These are phyloP conservation scores for Calonectria fujianensis DNA, from an alignment of 2,329 filamentous ascomycete genomes.

Conservation along the genomic window DNA sequence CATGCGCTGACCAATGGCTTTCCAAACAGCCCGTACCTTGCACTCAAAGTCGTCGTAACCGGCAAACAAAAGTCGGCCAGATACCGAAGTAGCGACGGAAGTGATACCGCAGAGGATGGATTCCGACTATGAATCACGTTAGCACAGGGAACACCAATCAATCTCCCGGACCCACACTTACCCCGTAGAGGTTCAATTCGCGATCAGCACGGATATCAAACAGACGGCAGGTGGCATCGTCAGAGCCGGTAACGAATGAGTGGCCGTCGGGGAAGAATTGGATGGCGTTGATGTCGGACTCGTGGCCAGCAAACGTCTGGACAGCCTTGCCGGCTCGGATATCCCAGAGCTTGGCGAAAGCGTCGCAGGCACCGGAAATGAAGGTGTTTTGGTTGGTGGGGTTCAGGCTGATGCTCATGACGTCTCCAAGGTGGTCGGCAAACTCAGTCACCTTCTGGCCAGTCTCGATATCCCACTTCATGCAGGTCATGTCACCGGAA, in stretches of 20 bases:
- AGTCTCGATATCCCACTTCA: slow-evolving; percentile 99
- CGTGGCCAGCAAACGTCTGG: slow-evolving; percentile 98
- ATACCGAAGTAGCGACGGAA: slow-evolving; percentile 98
- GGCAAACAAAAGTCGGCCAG: slow-evolving; percentile 94
- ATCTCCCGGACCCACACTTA: slow-evolving; percentile 63
- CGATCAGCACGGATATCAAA: slow-evolving; percentile 98
- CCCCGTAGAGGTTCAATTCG: slow-evolving; percentile 81
- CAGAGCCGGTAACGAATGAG: slow-evolving; percentile 97
- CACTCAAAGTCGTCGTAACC: slow-evolving; percentile 99
- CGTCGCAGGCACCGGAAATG: slow-evolving; percentile 98
- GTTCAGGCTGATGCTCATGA: slow-evolving; percentile 99
- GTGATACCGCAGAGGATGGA: slow-evolving; percentile 98
- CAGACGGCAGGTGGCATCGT: slow-evolving; percentile 96
- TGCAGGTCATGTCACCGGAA: slow-evolving; percentile 99
- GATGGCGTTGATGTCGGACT: slow-evolving; percentile 99
- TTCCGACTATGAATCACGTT: slow-evolving; percentile 80
- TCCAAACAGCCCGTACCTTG: slow-evolving; percentile 80
- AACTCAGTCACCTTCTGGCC: slow-evolving; percentile 98
- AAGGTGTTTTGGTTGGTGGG: slow-evolving; percentile 99
- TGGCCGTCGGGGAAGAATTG: slow-evolving; percentile 99
- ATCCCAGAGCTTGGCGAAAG: slow-evolving; percentile 99
- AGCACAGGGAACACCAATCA: slow-evolving; percentile 37
- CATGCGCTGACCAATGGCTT: not conserved
- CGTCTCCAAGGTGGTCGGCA: slow-evolving; percentile 97
- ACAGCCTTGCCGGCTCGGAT: slow-evolving; percentile 98